Base-by-base conservation (phyloP, 2,329 filamentous ascomycete species). In the Tolypocladium ophioglossoides region DNA sequence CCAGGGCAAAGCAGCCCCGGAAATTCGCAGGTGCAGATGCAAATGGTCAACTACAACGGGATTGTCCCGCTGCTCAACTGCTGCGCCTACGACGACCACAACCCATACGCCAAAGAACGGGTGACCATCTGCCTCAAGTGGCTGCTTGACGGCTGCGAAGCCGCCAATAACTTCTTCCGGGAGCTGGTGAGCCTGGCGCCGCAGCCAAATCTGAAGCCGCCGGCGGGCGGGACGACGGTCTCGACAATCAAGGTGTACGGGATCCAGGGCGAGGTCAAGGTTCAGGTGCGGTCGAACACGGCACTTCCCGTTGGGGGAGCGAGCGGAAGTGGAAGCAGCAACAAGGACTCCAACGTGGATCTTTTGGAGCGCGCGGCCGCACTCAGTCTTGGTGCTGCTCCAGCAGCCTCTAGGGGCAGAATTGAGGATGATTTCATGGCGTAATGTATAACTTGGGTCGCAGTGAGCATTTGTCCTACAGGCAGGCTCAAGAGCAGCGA, bases 21-120 rank as follows among this genome's bases (percentile, higher is more conserved):
- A 18, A 85, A 86, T 61, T 80, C 86, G 1, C 80, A 83, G 10
- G 91, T 96, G 0, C 92, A 97, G 70, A 83, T 87, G 62, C 92
- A 96, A 67, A 89, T 97, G 58, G 82, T 95, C 47, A 80, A 84
- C 50, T 83, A 92, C 62, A 88, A 90, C 59, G 92, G 92, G 44
- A 87, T 97, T 46, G 88, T 95, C 61, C 85, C 89, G 0, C 79
- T 97, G 22, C 80, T 96, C 18, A 91, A 91, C 64, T 96, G 91
- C 70, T 96, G 91, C 63, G 82, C 85, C 35, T 94, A 94, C 66
- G 92, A 97, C 66, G 90, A 92, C 61, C 84, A 95, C 71, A 96
- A 96, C 65, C 90, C 91, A 0, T 96, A 92, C 66, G 91, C 95
- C 58, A 89, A 92, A 63, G 92, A 97, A 69, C 88, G 91, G 59